Conservation (phyloP, 192 early-diverging fungal species). For the Thamnidium elegans region DNA sequence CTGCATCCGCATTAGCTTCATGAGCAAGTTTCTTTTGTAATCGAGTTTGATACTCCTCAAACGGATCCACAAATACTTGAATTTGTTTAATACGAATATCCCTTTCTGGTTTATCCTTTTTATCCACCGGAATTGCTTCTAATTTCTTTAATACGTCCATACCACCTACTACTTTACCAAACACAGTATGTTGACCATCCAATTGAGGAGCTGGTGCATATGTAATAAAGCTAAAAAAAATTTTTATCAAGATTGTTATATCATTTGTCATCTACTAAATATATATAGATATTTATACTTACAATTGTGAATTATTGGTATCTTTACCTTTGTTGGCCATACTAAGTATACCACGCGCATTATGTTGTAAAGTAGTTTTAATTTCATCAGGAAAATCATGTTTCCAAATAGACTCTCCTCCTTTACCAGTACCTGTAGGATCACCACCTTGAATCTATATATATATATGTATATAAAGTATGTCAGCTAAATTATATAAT, state of each 20-base stretch:
- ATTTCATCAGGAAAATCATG: constrained; percentile 72
- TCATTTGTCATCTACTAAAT: constrained; percentile 13
- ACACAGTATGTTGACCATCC: constrained; percentile 88
- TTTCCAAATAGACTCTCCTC: constrained; percentile 75
- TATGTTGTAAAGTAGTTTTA: constrained; percentile 65
- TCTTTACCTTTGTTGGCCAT: constrained; percentile 96
- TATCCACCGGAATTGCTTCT: constrained; percentile 71
- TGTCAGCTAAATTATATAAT: constrained; percentile 1
- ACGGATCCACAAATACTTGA: constrained; percentile 82
- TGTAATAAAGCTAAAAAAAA: constrained; percentile 57
- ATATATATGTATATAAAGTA: background rate
- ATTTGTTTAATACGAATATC: constrained; percentile 75
- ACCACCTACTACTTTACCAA: constrained; percentile 91
- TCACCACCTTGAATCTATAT: constrained; percentile 87
- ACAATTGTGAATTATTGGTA: constrained; percentile 86
- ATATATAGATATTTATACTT: constrained; percentile 24
- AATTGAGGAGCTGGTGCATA: constrained; percentile 64
- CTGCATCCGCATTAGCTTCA: constrained; percentile 38
- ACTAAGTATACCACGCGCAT: constrained; percentile 78
- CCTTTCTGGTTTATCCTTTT: constrained; percentile 66
- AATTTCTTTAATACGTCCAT: constrained; percentile 76
- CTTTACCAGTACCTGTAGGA: constrained; percentile 89
- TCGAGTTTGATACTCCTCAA: constrained; percentile 66
- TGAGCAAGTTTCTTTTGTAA: constrained; percentile 63
- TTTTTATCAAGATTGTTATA: background rate